These are phyloP conservation scores for Sorghum bicolor DNA, from an alignment of 176 grass and related monocot genomes.

Conservation along the genomic window Sorghum_bicolor_NCBIv3 NC_012878.2:57404001-57404500, in stretches of 20 bases:
- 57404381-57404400: not conserved
- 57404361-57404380: not conserved
- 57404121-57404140: slow-evolving; percentile 54
- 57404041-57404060: slow-evolving; percentile 83
- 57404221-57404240: slow-evolving; percentile 76
- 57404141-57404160: slow-evolving; percentile 87
- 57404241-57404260: slow-evolving; percentile 86
- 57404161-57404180: slow-evolving; percentile 66
- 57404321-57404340: not conserved
- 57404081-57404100: slow-evolving; percentile 62
- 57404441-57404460: slow-evolving; percentile 80
- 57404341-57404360: not conserved
- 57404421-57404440: slow-evolving; percentile 86
- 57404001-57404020: slow-evolving; percentile 82
- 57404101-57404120: slow-evolving; percentile 3
- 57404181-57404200: slow-evolving; percentile 65
- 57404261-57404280: slow-evolving; percentile 75
- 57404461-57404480: slow-evolving; percentile 52
- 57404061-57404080: slow-evolving; percentile 81
- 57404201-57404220: slow-evolving; percentile 54
- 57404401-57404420: slow-evolving; percentile 63
- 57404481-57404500: slow-evolving; percentile 78
- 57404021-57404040: slow-evolving; percentile 57
- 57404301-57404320: not conserved
- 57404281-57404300: slow-evolving; percentile 66